Evolutionary conservation across 1,284 basidiomycete species (phyloP).

Genomic region (Irpex lacteus): DNA sequence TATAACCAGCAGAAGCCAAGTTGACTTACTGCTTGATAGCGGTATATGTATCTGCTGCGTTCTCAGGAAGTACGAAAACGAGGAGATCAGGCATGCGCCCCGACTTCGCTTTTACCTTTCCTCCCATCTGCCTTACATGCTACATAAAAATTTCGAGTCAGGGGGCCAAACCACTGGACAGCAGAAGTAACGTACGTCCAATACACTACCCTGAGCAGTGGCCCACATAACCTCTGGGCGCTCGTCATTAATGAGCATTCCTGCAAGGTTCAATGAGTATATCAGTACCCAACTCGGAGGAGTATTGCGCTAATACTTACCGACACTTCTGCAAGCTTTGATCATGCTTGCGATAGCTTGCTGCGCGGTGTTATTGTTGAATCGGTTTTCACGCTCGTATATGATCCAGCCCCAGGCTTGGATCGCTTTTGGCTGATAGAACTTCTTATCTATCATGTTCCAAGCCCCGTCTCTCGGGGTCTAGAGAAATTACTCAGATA

Average conservation of each 20-base stretch:
- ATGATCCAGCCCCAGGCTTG: constrained; percentile 58
- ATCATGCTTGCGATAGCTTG: constrained; percentile 52
- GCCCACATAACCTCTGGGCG: constrained; percentile 46
- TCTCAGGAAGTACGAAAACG: constrained; percentile 70
- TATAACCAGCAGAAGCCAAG: neutral
- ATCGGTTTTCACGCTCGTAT: constrained; percentile 58
- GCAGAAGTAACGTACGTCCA: constrained; percentile 34
- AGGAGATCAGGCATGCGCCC: constrained; percentile 51
- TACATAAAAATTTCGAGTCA: constrained; percentile 16
- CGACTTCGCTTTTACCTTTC: constrained; percentile 37
- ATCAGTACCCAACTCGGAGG: neutral
- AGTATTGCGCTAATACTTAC: constrained; percentile 35
- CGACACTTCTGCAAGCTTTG: constrained; percentile 47
- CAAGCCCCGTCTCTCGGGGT: constrained; percentile 60
- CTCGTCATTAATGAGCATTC: constrained; percentile 44
- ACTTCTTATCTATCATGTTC: constrained; percentile 73
- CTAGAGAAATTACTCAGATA: constrained; percentile 29
- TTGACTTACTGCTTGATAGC: constrained; percentile 69
- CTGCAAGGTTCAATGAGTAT: constrained; percentile 29
- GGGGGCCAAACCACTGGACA: neutral
- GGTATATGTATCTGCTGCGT: constrained; percentile 69
- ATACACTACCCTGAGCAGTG: constrained; percentile 52
- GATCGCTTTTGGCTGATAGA: constrained; percentile 51
- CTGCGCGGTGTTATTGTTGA: constrained; percentile 39
- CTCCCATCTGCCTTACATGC: constrained; percentile 50